Conservation (phyloP, 2,329 filamentous ascomycete genomes). For the Tricladium varicosporioides region DNA sequence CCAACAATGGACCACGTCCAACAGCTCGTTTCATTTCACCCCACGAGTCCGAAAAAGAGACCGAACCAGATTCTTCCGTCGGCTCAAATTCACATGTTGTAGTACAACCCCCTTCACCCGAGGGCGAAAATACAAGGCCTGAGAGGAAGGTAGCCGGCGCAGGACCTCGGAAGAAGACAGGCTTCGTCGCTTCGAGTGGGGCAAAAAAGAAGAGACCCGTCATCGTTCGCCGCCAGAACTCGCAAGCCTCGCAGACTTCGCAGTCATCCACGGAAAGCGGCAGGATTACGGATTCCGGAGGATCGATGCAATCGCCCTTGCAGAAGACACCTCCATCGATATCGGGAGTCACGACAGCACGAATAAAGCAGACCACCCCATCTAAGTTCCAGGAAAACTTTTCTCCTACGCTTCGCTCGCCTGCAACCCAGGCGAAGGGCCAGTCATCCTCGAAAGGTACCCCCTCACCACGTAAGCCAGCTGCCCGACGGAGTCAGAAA, state of each 20-base stretch:
- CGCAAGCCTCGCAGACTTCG: slow-evolving; percentile 36
- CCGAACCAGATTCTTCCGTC: slow-evolving; percentile 40
- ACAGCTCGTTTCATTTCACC: slow-evolving; percentile 61
- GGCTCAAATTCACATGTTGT: slow-evolving; percentile 37
- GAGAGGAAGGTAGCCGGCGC: slow-evolving; percentile 22
- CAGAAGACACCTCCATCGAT: slow-evolving; percentile 10
- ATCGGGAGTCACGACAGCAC: slow-evolving; percentile 7
- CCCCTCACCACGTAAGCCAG: not conserved
- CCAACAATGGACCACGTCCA: slow-evolving; percentile 51
- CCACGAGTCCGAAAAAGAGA: slow-evolving; percentile 44
- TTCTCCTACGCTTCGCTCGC: slow-evolving; percentile 10
- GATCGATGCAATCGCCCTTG: slow-evolving; percentile 10
- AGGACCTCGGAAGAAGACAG: slow-evolving; percentile 34
- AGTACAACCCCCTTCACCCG: slow-evolving; percentile 25
- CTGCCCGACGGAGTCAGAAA: not conserved
- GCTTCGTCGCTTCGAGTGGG: slow-evolving; percentile 42
- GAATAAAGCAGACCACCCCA: not conserved
- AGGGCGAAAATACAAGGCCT: slow-evolving; percentile 13
- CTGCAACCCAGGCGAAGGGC: not conserved
- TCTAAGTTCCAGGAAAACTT: slow-evolving; percentile 24
- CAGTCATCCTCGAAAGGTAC: not conserved
- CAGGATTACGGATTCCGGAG: not conserved
- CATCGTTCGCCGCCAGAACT: slow-evolving; percentile 46
- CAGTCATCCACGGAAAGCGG: slow-evolving; percentile 25
- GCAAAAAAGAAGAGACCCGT: slow-evolving; percentile 46